Base-by-base conservation (phyloP, 441 rosid species). In the Adansonia grandidieri region DNA sequence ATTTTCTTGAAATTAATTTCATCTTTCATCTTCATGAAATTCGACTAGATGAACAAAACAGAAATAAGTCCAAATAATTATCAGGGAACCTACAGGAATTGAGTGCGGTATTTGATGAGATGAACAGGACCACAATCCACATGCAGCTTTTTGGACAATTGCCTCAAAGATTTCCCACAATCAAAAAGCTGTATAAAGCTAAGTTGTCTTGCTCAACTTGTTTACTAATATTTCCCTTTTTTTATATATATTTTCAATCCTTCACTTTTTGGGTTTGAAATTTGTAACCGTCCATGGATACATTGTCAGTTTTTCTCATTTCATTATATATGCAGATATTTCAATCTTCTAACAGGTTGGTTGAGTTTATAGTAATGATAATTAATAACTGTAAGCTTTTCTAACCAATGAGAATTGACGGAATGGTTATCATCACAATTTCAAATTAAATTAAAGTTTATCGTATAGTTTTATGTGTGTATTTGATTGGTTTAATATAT, bases 191-290 rank as follows among this genome's bases (percentile, higher is more conserved):
- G 68, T 14, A 42, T 24, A 32, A 32, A 20, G 42, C 72, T 45
- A 62, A 54, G 69, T 22, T 72, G 77, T 77, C 56, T 80, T 40
- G 61, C 45, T 60, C 64, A 17, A 58, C 75, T 28, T 60, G 78
- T 67, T 45, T 37, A 11, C 8, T 11, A 15, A 9, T 32, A 32
- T 32, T 32, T 32, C 37, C 37, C 37, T 32, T 8, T 17, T 11
- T 48, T 10, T 19, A 3, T 11, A 1, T 61, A 15, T 1, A 28
- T 62, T 9, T 62, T 50, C 56, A 14, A n/a, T 50, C 50, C 54
- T 37, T 61, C 9, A 2, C 15, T 48, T 47, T 19, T 11, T 32
- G 57, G 42, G 3, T 69, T 69, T 48, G 40, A 19, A 69, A 22
- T 20, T 48, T 69, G 40, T 20, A 69, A 69, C 20, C 42, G 28